Evolutionary conservation across 23 red algal genomes (phyloP), one percentile per base, ranked within the genome.

Genomic region (Porphyridium purpureum): DNA sequence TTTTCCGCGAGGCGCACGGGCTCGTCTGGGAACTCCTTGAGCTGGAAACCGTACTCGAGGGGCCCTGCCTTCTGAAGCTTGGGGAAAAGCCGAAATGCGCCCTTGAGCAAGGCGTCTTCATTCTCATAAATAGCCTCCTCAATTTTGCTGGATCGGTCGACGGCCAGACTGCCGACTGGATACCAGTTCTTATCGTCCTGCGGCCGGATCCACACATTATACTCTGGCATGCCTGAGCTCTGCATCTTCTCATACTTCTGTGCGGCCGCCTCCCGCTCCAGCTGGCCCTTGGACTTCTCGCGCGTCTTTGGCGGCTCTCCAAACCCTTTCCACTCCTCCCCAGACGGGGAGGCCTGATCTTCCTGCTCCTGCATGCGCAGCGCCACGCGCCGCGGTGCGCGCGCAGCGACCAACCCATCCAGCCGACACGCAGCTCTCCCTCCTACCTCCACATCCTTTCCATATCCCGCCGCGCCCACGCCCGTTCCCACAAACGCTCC

Each of bases 21-120:
- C 57, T 83, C 78, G 47, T 83, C 78, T 15, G 69, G 66, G 29
- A 83, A 83, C 31, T 83, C 47, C 31, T 61, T 38, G 40, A 83
- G 78, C 62, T 83, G 66, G 48, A 72, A 83, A 5, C 78, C 78
- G 21, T 67, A 73, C 54, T 70, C 66, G 19, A 74, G 64, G 32
- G 70, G 63, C 24, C 72, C 78, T 22, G 57, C 56, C 61, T 70
- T 47, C 46, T 60, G 30, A 25, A 83, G 47, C 14, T 68, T 83
- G 33, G 78, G 78, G 64, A 67, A 83, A 9, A 73, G 42, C 29
- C 78, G 66, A 59, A 72, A 62, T 23, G 78, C 78, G 32, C 78
- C 78, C 25, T 60, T 50, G 51, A 63, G 59, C 47, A 83, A 31
- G 35, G 66, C 78, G 19, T 83, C 55, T 47, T 83, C 78, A 2